These are phyloP conservation scores for Aspergillus texensis DNA, from an alignment of 2,329 filamentous ascomycete species.

Conservation along the genomic window DNA sequence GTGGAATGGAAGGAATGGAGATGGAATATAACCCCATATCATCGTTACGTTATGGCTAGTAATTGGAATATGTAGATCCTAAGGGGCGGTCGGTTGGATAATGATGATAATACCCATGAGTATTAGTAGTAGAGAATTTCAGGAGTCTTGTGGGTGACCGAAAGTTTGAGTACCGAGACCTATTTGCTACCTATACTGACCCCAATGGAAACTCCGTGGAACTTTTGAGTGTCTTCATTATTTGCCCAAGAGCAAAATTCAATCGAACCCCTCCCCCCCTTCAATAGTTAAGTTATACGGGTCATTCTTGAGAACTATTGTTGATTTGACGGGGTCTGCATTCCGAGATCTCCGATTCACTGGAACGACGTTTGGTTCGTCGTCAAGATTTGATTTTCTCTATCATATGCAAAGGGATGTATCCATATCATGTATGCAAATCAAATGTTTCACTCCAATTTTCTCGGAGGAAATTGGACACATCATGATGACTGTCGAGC, in stretches of 20 bases:
- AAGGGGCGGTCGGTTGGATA: background rate
- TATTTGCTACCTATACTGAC: background rate
- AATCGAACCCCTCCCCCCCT: background rate
- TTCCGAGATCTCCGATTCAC: conserved; percentile 12
- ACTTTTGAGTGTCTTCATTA: background rate
- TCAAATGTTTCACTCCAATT: background rate
- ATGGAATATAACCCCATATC: background rate
- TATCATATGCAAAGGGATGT: background rate
- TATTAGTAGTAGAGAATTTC: background rate
- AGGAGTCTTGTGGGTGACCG: background rate
- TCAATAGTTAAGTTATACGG: background rate
- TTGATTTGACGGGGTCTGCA: conserved; percentile 1
- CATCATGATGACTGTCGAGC: background rate
- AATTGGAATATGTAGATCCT: background rate
- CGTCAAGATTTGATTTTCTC: background rate
- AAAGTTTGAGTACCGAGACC: background rate
- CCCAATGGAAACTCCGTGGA: background rate
- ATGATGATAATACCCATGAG: background rate
- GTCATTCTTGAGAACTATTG: background rate
- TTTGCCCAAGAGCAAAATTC: background rate
- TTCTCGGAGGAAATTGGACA: background rate
- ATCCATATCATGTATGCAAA: background rate
- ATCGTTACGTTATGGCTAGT: background rate
- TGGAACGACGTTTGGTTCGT: background rate
- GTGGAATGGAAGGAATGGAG: conserved; percentile 9